Percentiles rank a stretch among this genome's conserved stretches.
phyloP scores from a whole-genome alignment of 1,284 basidiomycete species.

The Ustanciosporium gigantosporum region DNA sequence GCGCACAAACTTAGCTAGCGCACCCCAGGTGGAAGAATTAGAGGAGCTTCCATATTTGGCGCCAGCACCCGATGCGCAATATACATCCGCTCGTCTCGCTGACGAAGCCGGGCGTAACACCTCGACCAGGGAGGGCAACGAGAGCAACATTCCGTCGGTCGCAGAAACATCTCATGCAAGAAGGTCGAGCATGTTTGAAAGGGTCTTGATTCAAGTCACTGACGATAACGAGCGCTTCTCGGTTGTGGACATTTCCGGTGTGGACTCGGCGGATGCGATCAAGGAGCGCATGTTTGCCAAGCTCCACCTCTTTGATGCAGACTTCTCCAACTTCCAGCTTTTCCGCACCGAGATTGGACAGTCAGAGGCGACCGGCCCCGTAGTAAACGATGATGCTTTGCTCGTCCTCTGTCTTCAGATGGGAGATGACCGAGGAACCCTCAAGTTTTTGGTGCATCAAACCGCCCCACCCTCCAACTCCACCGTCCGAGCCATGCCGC shows the following conservation, averaged over 20 bases:
- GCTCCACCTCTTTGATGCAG: conserved; percentile 49
- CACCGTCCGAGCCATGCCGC: conserved; percentile 34
- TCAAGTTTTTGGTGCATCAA: conserved; percentile 57
- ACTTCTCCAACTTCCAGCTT: conserved; percentile 41
- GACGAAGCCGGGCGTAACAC: too few relatives aligned
- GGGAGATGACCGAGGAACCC: conserved; percentile 57
- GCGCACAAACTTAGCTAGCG: not conserved
- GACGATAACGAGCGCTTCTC: conserved; percentile 60
- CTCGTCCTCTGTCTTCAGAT: conserved; percentile 56
- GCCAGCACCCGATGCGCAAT: conserved; percentile 6
- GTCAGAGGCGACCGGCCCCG: conserved; percentile 42
- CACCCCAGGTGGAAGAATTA: conserved; percentile 11
- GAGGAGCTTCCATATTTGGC: conserved; percentile 32
- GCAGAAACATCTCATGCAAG: conserved; percentile 12
- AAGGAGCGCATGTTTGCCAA: conserved; percentile 57
- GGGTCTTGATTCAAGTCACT: conserved; percentile 58
- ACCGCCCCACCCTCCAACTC: conserved; percentile 30
- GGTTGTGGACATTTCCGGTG: conserved; percentile 58
- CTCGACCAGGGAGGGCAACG: too few relatives aligned
- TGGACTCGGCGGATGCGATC: conserved; percentile 53
- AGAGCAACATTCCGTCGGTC: not conserved
- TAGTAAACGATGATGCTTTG: conserved; percentile 56
- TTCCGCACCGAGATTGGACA: conserved; percentile 59
- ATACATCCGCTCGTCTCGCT: not conserved
- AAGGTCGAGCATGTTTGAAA: conserved; percentile 25